These are phyloP conservation scores for Geosmithia putterillii DNA, from an alignment of 2,329 filamentous ascomycete species.

Conservation along the genomic window DNA sequence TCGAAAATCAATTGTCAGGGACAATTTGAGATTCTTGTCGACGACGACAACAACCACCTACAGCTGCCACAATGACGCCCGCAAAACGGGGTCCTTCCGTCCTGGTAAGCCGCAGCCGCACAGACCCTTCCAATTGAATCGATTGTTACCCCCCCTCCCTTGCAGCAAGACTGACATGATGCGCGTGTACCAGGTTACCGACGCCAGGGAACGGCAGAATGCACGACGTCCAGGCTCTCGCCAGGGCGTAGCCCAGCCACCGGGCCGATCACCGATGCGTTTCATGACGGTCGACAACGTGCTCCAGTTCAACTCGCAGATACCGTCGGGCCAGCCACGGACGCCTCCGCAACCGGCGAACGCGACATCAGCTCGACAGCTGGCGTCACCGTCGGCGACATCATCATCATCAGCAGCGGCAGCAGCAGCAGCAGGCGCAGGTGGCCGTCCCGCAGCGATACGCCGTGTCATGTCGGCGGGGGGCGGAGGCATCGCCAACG, in stretches of 20 bases:
- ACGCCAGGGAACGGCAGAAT: slow-evolving; percentile 21
- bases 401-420: neutral
- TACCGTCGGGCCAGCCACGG: slow-evolving; percentile 86
- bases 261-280: slow-evolving; percentile 42
- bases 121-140: neutral
- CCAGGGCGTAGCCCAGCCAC: slow-evolving; percentile 16
- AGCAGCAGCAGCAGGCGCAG: too few species aligned
- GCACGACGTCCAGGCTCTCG: slow-evolving; percentile 19
- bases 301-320: slow-evolving; percentile 84
- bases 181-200: slow-evolving; percentile 17
- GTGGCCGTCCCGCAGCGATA: neutral
- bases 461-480: slow-evolving; percentile 10
- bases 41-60: too few species aligned
- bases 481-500: slow-evolving; percentile 26
- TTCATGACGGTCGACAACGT: slow-evolving; percentile 91
- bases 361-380: neutral
- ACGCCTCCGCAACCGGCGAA: slow-evolving; percentile 43
- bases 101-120: slow-evolving; percentile 30
- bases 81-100: slow-evolving; percentile 48
- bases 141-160: neutral
- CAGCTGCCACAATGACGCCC: slow-evolving; percentile 21
- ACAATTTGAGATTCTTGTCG: too few species aligned
- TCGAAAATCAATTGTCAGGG: too few species aligned
- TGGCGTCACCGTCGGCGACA: neutral
- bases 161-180: neutral